A percentile compares a stretch with the other conserved stretches of the same genome.
These are phyloP conservation scores for Oryza meridionalis DNA, from an alignment of 176 grass and related monocot species.

Conservation along the genomic window DNA sequence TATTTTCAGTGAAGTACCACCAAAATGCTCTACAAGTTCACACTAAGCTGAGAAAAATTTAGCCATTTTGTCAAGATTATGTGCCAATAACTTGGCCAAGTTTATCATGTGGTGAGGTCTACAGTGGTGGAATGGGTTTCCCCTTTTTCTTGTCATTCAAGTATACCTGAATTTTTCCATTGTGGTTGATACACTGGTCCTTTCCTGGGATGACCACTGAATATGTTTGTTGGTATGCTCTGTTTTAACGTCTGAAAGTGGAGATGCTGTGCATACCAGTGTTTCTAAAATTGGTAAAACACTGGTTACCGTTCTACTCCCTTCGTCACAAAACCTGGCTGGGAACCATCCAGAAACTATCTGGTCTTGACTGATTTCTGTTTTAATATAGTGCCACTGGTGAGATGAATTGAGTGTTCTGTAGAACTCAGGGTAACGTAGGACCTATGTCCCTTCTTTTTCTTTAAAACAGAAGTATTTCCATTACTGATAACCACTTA, in stretches of 20 bases:
- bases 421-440: background rate
- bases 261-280: background rate
- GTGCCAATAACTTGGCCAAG: slow-evolving; percentile 6
- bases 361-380: slow-evolving; percentile 15
- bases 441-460: background rate
- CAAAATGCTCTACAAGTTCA: background rate
- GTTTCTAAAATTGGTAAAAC: slow-evolving; percentile 12
- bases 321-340: background rate
- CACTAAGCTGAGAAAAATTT: slow-evolving; percentile 2
- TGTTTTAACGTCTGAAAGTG: slow-evolving; percentile 20
- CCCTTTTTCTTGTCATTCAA: background rate
- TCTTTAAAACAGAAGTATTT: background rate
- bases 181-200: slow-evolving; percentile 16
- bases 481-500: background rate
- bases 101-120: slow-evolving; percentile 6
- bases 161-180: background rate
- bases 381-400: slow-evolving; percentile 24
- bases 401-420: background rate
- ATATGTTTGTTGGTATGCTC: slow-evolving; percentile 22
- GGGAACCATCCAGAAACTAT: slow-evolving; percentile 8
- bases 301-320: background rate
- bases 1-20: background rate
- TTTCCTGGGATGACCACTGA: background rate
- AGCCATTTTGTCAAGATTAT: slow-evolving; percentile 21
- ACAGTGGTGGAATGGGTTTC: background rate